Evolutionary conservation across 176 grass and related monocot genomes (phyloP).

Genomic region (Areca catechu): DNA sequence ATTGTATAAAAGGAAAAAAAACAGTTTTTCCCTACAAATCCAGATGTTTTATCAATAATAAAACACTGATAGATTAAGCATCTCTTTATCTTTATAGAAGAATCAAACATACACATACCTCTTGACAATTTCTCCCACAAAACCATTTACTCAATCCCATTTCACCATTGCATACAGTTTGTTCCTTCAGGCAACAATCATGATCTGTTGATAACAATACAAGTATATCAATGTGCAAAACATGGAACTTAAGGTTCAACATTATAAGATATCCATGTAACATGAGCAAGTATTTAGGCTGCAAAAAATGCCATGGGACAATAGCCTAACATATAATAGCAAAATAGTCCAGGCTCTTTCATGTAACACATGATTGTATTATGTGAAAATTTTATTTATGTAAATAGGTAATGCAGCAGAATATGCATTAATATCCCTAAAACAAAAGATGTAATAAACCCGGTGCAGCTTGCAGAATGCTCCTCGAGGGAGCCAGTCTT

Average conservation of each 20-base stretch:
- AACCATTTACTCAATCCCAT: slow-evolving; percentile 43
- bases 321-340: neutral
- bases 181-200: slow-evolving; percentile 34
- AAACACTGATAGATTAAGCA: neutral
- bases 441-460: no score
- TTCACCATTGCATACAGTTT: slow-evolving; percentile 22
- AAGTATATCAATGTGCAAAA: slow-evolving; percentile 1
- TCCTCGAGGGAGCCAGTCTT: no score
- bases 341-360: neutral
- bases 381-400: no score
- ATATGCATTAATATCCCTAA: no score
- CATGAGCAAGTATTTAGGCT: neutral
- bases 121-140: slow-evolving; percentile 50
- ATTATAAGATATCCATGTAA: neutral
- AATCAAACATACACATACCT: slow-evolving; percentile 31
- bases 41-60: neutral
- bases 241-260: neutral
- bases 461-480: no score
- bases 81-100: no score
- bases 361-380: no score
- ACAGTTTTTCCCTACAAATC: neutral
- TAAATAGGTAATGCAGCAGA: no score
- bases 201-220: slow-evolving; percentile 50
- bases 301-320: no score
- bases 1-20: no score